phyloP scores from a whole-genome alignment of 2,329 filamentous ascomycete species.

The Pseudogymnoascus sp. region DNA sequence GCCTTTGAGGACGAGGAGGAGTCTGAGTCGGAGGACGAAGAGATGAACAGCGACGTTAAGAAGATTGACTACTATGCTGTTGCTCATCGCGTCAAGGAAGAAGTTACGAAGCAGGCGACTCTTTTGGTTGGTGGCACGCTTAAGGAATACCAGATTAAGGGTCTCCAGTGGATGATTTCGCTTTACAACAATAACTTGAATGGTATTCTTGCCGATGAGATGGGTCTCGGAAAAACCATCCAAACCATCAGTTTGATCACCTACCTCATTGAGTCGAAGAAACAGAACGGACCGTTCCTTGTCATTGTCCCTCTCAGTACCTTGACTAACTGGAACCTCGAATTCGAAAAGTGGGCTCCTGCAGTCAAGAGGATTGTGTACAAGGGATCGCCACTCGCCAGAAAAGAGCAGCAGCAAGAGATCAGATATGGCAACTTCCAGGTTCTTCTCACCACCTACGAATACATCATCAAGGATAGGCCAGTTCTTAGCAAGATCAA shows the following conservation, averaged over 20 bases:
- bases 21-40: constrained; percentile 63
- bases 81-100: constrained; percentile 91
- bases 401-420: constrained; percentile 86
- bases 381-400: constrained; percentile 83
- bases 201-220: constrained; percentile 96
- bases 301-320: constrained; percentile 97
- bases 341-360: constrained; percentile 98
- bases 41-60: constrained; percentile 58
- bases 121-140: constrained; percentile 87
- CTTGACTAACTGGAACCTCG: constrained; percentile 95
- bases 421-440: constrained; percentile 95
- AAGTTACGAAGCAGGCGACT: constrained; percentile 71
- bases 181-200: constrained; percentile 99
- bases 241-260: constrained; percentile 97
- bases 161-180: constrained; percentile 99
- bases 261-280: constrained; percentile 93
- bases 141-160: constrained; percentile 98
- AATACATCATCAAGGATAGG: constrained; percentile 99
- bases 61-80: constrained; percentile 99
- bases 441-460: constrained; percentile 93
- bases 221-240: constrained; percentile 99
- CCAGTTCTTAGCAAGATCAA: constrained; percentile 96
- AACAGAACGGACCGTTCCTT: constrained; percentile 83
- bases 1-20: constrained; percentile 47
- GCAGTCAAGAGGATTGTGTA: constrained; percentile 83